Conservation (phyloP, 225 moss, liverwort and hornwort genomes). For the Physcomitrellopsis africana region DNA sequence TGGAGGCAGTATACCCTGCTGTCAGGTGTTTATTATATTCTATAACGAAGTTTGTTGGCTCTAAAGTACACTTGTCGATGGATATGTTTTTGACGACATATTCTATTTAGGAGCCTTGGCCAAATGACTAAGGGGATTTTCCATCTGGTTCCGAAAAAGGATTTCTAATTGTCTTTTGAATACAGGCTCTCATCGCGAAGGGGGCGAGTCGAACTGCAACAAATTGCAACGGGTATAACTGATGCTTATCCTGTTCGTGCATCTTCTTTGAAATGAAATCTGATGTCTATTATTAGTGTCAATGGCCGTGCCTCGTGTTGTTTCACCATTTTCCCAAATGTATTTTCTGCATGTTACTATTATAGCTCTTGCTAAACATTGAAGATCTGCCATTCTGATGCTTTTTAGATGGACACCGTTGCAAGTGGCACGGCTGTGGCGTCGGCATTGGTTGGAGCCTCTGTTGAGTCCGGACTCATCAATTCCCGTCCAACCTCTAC, state of each 20-base stretch:
- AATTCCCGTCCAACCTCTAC: constrained; percentile 62
- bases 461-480: constrained; percentile 72
- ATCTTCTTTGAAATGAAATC: neutral
- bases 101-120: neutral
- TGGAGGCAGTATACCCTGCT: constrained; percentile 96
- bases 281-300: neutral
- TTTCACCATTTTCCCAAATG: neutral
- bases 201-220: constrained; percentile 75
- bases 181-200: constrained; percentile 86
- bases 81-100: neutral
- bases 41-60: constrained; percentile 14
- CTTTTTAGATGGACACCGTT: constrained; percentile 76
- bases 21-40: constrained; percentile 65
- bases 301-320: constrained; percentile 8
- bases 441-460: constrained; percentile 94
- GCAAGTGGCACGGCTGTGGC: constrained; percentile 94
- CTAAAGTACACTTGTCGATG: neutral
- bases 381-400: constrained; percentile 21
- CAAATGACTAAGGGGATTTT: neutral
- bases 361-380: constrained; percentile 18
- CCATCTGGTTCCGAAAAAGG: constrained; percentile 9
- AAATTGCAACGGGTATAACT: constrained; percentile 86
- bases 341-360: neutral
- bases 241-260: constrained; percentile 9
- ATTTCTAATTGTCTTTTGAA: neutral